A percentile compares a stretch with the other conserved stretches of the same genome.
phyloP scores from a whole-genome alignment of 176 grass and related monocot species.

The Carex cristatella region DNA sequence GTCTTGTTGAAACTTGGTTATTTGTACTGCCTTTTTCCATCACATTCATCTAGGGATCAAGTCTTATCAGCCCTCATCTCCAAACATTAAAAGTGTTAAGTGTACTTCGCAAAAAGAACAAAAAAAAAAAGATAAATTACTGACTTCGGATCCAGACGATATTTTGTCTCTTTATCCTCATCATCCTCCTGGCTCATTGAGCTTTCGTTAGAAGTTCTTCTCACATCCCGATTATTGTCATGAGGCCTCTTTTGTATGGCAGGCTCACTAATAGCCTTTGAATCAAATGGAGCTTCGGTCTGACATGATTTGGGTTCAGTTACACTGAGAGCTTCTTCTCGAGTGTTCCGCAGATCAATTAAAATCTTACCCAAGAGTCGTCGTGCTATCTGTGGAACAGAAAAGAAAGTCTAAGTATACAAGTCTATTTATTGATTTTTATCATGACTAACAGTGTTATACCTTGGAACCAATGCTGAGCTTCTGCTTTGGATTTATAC shows the following conservation, averaged over 20 bases:
- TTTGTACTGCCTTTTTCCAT: neutral
- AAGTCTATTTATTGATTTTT: slow-evolving; percentile 3
- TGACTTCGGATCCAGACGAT: slow-evolving; percentile 95
- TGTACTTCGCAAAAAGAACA: neutral
- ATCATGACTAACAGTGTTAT: neutral
- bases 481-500: slow-evolving; percentile 92
- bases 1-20: slow-evolving; percentile 2
- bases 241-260: slow-evolving; percentile 26
- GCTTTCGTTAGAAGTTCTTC: slow-evolving; percentile 47
- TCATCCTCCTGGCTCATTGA: slow-evolving; percentile 50
- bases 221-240: slow-evolving; percentile 35
- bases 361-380: slow-evolving; percentile 91
- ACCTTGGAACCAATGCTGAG: slow-evolving; percentile 96
- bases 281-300: slow-evolving; percentile 29
- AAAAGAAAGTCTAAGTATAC: slow-evolving; percentile 3
- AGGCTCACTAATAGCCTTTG: slow-evolving; percentile 42
- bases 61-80: neutral
- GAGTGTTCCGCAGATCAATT: slow-evolving; percentile 89
- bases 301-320: slow-evolving; percentile 41
- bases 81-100: neutral
- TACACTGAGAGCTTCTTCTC: slow-evolving; percentile 62
- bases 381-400: slow-evolving; percentile 61
- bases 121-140: slow-evolving; percentile 20
- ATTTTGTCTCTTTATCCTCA: slow-evolving; percentile 84
- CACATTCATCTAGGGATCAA: neutral